A percentile compares a stretch with the other conserved stretches of the same genome.
These are phyloP conservation scores for Botrytis deweyae DNA, from an alignment of 2,329 filamentous ascomycete genomes.

Conservation along the genomic window DNA sequence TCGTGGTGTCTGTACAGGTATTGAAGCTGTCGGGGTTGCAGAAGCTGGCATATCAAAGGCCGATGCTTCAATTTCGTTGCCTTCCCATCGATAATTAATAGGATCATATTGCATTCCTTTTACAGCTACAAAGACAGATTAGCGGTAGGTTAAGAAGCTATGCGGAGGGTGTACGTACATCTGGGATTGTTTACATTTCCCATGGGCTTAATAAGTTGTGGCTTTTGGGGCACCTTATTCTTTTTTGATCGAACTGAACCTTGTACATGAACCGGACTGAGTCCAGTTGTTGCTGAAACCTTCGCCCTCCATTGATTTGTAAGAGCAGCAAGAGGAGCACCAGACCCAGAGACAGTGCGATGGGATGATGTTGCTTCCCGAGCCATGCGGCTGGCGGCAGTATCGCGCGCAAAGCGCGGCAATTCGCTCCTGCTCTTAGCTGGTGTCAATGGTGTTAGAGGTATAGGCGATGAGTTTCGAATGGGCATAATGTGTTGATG, in stretches of 20 bases:
- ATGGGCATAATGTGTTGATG: conserved; percentile 57
- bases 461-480: conserved; percentile 53
- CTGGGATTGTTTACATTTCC: conserved; percentile 73
- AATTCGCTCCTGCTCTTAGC: conserved; percentile 47
- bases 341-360: conserved; percentile 50
- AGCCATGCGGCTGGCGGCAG: conserved; percentile 63
- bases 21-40: conserved; percentile 52
- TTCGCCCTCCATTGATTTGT: conserved; percentile 43
- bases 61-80: conserved; percentile 82
- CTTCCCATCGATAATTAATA: conserved; percentile 84
- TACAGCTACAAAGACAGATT: conserved; percentile 56
- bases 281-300: conserved; percentile 38
- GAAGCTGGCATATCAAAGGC: conserved; percentile 69
- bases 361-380: conserved; percentile 62
- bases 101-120: conserved; percentile 98
- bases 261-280: conserved; percentile 50
- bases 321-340: conserved; percentile 51
- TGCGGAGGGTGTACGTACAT: conserved; percentile 56
- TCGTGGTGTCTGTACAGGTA: conserved; percentile 45
- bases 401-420: conserved; percentile 65
- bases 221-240: conserved; percentile 62
- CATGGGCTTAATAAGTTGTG: conserved; percentile 86
- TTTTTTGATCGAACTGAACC: conserved; percentile 55
- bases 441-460: conserved; percentile 54
- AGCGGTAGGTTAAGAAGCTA: neutral